phyloP scores from a whole-genome alignment of 129 eudicot species.

The Calendula officinalis region DNA sequence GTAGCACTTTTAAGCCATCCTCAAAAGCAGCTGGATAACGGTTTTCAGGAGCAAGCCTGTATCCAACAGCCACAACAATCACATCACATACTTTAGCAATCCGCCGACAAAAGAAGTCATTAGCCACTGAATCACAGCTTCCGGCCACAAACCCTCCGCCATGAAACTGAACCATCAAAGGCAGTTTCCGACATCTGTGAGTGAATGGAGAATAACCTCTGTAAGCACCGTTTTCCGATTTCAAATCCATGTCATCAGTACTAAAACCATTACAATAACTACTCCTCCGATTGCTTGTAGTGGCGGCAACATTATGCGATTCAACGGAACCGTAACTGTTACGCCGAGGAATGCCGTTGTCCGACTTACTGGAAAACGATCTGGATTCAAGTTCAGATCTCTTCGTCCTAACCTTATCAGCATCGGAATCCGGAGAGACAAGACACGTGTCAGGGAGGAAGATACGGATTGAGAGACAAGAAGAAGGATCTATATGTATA shows the following conservation, averaged over 20 bases:
- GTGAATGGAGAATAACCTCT: slow-evolving; percentile 70
- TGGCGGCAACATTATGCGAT: not conserved
- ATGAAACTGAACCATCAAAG: slow-evolving; percentile 87
- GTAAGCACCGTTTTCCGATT: slow-evolving; percentile 51
- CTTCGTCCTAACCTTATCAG: slow-evolving; percentile 17
- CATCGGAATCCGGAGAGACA: slow-evolving; percentile 34
- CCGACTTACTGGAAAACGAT: slow-evolving; percentile 18
- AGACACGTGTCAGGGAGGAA: slow-evolving; percentile 82
- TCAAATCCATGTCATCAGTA: slow-evolving; percentile 43
- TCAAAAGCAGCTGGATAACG: slow-evolving; percentile 39
- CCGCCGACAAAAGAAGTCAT: slow-evolving; percentile 82
- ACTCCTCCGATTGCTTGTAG: slow-evolving; percentile 43
- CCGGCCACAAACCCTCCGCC: slow-evolving; percentile 96
- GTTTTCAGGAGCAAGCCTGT: slow-evolving; percentile 95
- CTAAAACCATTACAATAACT: slow-evolving; percentile 51
- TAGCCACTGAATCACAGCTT: slow-evolving; percentile 79
- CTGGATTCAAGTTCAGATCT: slow-evolving; percentile 39
- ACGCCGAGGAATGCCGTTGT: slow-evolving; percentile 35
- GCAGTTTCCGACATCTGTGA: slow-evolving; percentile 52
- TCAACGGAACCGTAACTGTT: slow-evolving; percentile 48
- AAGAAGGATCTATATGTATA: slow-evolving; percentile 80
- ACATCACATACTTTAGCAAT: slow-evolving; percentile 86
- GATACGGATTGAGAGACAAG: slow-evolving; percentile 70
- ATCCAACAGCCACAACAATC: slow-evolving; percentile 88
- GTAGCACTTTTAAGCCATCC: slow-evolving; percentile 37